Base-by-base conservation (phyloP, 768 basidiomycete genomes). In the Neoboletus magnificus region DNA sequence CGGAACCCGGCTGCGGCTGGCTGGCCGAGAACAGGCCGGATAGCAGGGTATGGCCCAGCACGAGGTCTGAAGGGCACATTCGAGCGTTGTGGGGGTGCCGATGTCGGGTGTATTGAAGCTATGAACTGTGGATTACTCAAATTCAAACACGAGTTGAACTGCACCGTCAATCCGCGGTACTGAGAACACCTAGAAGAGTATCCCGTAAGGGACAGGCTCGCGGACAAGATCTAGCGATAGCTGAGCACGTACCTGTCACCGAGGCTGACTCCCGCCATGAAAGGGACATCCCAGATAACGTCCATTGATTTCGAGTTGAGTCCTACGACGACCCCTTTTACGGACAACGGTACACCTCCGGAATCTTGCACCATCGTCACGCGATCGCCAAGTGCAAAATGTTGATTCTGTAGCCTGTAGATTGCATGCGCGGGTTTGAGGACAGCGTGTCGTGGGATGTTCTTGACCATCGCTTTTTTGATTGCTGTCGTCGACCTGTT, bases 331-430 rank as follows among this genome's bases (percentile, higher is more conserved):
- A 96, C 92, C 22, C 97, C 97, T 73, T 96, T 98, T 49, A 86
- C 87, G 1, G 86, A 85, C 15, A 98, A 77, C 2, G 95, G 93
- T 0, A 98, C 95, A 33, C 88, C 85, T 29, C 95, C 95, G 0
- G 94, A 87, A 67, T 98, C 97, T 62, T 91, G 89, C 1, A 98
- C 93, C 91, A 96, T 97, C 18, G 88, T 89, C 36, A 98, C 95
- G 12, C 97, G 82, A 71, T 99, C 96, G 13, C 96, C 96, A 7
- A 98, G 79, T 0, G 79, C 76, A 67, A 98, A 99, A 13, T 73
- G 76, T 70, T 98, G 97, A 52, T 91, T 89, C 66, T 94, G 93
- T 9, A 98, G 77, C 23, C 94, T 87, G 66, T 92, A 93, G 7
- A 87, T 78, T 2, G 93, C 86, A 73, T 98, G 94, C 1, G 86